Evolutionary conservation across 176 grass and related monocot species (phyloP).

Genomic region (Poa pratensis): DNA sequence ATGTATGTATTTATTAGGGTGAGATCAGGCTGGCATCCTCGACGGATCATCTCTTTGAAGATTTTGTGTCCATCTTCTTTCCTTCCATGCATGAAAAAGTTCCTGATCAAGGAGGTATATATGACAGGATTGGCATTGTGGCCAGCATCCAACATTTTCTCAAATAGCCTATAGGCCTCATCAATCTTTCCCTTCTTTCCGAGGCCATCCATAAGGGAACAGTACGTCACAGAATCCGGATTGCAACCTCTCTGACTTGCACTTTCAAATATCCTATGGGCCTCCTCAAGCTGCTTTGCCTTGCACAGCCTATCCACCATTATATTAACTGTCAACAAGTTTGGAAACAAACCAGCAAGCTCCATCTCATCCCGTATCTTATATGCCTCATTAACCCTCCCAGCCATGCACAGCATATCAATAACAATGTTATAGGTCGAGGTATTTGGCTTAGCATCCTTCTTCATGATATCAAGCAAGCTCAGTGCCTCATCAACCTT

Average conservation of each 20-base stretch:
- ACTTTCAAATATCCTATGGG: slow-evolving; percentile 77
- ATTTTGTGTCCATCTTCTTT: slow-evolving; percentile 99
- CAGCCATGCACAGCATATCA: slow-evolving; percentile 76
- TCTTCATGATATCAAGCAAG: slow-evolving; percentile 86
- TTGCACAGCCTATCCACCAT: slow-evolving; percentile 98
- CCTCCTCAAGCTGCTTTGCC: slow-evolving; percentile 70
- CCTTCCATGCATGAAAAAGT: slow-evolving; percentile 88
- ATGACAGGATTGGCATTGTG: slow-evolving; percentile 73
- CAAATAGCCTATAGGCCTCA: slow-evolving; percentile 83
- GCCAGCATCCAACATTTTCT: slow-evolving; percentile 83
- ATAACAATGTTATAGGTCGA: slow-evolving; percentile 90
- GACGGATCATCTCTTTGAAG: slow-evolving; percentile 84
- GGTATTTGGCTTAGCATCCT: slow-evolving; percentile 79
- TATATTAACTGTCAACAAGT: slow-evolving; percentile 85
- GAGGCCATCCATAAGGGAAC: slow-evolving; percentile 90
- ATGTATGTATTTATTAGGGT: slow-evolving; percentile 94
- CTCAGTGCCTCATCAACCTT: slow-evolving; percentile 66
- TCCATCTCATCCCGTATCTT: slow-evolving; percentile 82
- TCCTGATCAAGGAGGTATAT: slow-evolving; percentile 86
- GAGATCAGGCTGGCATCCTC: slow-evolving; percentile 75
- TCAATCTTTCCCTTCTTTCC: slow-evolving; percentile 88
- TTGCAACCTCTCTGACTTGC: slow-evolving; percentile 70
- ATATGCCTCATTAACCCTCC: slow-evolving; percentile 74
- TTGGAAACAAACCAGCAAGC: slow-evolving; percentile 72
- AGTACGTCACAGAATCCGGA: slow-evolving; percentile 77